Evolutionary conservation across 371 early-diverging fungal genomes (phyloP).

Genomic region (Umbelopsis sp.): DNA sequence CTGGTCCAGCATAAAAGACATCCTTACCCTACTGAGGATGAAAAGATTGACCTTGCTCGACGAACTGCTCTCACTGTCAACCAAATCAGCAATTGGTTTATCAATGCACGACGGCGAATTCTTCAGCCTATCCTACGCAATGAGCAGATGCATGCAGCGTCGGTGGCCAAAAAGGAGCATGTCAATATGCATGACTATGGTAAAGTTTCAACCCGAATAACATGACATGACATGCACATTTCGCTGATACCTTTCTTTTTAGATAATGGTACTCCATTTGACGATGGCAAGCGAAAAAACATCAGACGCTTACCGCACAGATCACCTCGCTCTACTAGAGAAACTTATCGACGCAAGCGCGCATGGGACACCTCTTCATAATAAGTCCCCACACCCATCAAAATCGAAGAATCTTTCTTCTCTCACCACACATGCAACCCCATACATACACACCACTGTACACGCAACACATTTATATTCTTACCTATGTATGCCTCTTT

Average conservation of each 20-base stretch:
- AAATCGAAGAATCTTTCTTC: too few relatives aligned
- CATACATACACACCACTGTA: too few relatives aligned
- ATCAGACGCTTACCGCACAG: constrained; percentile 16
- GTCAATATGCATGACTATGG: constrained; percentile 18
- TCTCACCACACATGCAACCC: too few relatives aligned
- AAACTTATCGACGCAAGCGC: constrained; percentile 13
- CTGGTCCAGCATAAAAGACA: constrained; percentile 76
- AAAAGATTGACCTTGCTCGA: constrained; percentile 68
- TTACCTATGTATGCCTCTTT: too few relatives aligned
- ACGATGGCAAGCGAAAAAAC: neutral
- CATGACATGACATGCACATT: neutral
- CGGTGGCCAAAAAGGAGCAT: constrained; percentile 19
- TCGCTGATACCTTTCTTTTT: neutral
- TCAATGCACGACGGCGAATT: constrained; percentile 82
- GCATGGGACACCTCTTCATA: constrained; percentile 5
- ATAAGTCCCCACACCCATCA: neutral
- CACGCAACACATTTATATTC: too few relatives aligned
- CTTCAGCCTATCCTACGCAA: constrained; percentile 46
- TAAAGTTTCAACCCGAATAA: neutral
- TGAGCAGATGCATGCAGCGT: constrained; percentile 18
- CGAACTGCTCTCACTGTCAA: constrained; percentile 71
- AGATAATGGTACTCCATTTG: constrained; percentile 6
- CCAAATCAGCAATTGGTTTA: constrained; percentile 92
- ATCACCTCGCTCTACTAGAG: constrained; percentile 13
- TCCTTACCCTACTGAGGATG: constrained; percentile 84